Conservation (phyloP, 257 asterid species). For the Solanum sitiens region DNA sequence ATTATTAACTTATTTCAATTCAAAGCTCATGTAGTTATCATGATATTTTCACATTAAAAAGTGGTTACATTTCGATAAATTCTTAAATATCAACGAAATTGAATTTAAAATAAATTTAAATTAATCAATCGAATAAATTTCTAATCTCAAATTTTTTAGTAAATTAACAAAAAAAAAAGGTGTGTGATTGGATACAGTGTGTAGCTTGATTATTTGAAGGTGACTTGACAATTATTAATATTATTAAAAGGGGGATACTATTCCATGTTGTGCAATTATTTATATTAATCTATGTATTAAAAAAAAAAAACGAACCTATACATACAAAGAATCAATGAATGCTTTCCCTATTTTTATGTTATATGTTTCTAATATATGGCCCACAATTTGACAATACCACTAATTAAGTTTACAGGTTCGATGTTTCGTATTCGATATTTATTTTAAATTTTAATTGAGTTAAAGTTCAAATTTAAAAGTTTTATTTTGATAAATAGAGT, state of each 20-base stretch:
- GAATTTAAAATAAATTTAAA: fast-evolving
- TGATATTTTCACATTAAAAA: neutral
- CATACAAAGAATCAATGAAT: neutral
- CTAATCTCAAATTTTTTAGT: neutral
- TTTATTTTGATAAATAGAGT: too few species aligned
- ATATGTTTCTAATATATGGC: too few species aligned
- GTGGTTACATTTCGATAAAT: fast-evolving
- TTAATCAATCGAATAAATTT: neutral
- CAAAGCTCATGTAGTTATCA: neutral
- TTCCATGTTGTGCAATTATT: neutral
- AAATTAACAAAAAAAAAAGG: neutral
- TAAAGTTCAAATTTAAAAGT: too few species aligned
- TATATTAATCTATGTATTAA: neutral
- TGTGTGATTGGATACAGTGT: neutral
- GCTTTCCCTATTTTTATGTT: neutral
- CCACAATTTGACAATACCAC: neutral
- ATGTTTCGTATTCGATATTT: too few species aligned
- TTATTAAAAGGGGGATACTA: neutral
- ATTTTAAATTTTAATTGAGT: too few species aligned
- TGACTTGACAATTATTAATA: neutral
- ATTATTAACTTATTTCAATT: neutral
- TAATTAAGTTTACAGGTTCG: too few species aligned
- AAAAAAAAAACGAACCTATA: neutral
- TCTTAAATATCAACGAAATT: neutral
- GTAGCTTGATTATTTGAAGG: neutral